Conservation (phyloP, 2,329 filamentous ascomycete species). For the Colletotrichum gloeosporioides region DNA sequence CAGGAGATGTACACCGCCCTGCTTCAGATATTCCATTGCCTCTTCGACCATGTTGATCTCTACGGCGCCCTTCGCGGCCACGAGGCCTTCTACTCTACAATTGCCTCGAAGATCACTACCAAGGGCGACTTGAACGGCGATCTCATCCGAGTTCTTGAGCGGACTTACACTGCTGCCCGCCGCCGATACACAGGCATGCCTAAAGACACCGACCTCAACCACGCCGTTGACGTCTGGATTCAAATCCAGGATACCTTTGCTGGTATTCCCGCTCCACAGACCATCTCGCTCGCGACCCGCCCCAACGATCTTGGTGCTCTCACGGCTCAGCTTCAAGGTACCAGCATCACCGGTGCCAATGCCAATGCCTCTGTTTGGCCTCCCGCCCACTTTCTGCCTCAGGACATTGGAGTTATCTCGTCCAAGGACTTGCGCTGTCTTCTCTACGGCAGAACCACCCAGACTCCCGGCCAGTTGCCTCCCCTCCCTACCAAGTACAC, state of each 20-base stretch:
- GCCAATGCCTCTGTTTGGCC: accelerated
- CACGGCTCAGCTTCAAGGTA: accelerated
- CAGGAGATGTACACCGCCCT: not conserved
- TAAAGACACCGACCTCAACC: accelerated
- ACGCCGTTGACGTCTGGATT: not conserved
- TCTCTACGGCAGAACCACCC: not conserved
- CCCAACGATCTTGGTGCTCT: accelerated
- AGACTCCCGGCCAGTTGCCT: not conserved
- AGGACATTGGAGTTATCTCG: accelerated
- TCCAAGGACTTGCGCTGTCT: accelerated
- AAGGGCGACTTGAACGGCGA: not conserved
- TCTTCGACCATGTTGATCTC: not conserved
- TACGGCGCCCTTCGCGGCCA: not conserved
- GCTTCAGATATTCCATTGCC: not conserved
- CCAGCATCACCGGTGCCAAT: accelerated
- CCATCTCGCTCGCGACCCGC: not conserved
- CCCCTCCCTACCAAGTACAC: accelerated
- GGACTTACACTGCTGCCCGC: not conserved
- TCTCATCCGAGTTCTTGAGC: not conserved
- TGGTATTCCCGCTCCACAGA: not conserved
- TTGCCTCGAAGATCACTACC: not conserved
- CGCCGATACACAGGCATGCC: accelerated
- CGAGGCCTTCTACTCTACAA: not conserved
- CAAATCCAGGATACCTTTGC: accelerated
- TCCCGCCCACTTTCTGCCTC: accelerated